Conservation (phyloP, 2,329 filamentous ascomycete species). For the Bertia moriformis region DNA sequence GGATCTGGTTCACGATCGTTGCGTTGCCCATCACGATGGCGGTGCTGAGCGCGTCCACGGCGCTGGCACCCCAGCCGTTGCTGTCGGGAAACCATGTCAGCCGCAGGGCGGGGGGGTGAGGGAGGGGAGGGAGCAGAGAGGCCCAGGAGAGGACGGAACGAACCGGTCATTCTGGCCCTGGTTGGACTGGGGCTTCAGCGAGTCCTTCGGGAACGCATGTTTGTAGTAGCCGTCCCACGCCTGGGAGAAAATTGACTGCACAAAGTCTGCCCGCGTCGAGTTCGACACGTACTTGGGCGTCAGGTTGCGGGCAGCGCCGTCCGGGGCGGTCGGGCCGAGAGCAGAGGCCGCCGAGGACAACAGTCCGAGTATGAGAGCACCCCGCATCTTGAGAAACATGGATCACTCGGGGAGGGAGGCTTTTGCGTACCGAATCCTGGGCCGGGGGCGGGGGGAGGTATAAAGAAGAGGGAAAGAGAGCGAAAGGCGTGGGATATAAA, state of each 20-base stretch:
- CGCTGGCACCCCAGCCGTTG: constrained; percentile 74
- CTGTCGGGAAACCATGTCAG: constrained; percentile 33
- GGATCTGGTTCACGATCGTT: constrained; percentile 53
- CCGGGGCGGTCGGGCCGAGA: not conserved
- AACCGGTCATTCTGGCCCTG: constrained; percentile 52
- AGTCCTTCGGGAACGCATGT: constrained; percentile 67
- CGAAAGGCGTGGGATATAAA: too few relatives aligned
- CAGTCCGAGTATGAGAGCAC: not conserved
- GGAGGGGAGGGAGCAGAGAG: not conserved
- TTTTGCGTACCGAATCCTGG: too few relatives aligned
- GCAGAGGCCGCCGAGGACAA: not conserved
- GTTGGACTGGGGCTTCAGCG: constrained; percentile 55
- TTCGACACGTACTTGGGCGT: constrained; percentile 14
- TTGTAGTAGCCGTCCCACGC: constrained; percentile 62
- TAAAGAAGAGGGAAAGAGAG: too few relatives aligned
- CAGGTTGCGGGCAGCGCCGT: constrained; percentile 1
- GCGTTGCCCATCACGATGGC: constrained; percentile 62
- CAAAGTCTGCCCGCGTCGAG: constrained; percentile 33
- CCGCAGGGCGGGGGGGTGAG: not conserved
- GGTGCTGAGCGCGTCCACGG: constrained; percentile 67
- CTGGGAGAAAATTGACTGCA: constrained; percentile 54
- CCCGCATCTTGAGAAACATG: too few relatives aligned
- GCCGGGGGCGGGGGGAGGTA: too few relatives aligned
- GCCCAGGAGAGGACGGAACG: constrained; percentile 31
- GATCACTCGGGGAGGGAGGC: too few relatives aligned